These are phyloP conservation scores for Stevia rebaudiana DNA, from an alignment of 140 eudicot genomes.

Conservation along the genomic window DNA sequence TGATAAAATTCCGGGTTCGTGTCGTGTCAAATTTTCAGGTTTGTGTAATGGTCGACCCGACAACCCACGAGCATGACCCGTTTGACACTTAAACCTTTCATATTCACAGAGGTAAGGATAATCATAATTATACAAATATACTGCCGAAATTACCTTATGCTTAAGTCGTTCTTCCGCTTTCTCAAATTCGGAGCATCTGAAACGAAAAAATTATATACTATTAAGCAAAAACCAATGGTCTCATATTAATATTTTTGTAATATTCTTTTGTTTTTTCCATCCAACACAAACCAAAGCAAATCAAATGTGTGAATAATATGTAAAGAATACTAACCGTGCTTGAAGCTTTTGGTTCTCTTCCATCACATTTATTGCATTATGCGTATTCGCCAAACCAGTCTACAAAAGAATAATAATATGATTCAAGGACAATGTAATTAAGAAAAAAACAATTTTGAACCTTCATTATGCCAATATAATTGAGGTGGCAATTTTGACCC, in stretches of 20 bases:
- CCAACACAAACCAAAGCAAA: neutral
- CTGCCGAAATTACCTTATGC: conserved; percentile 44
- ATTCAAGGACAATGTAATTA: neutral
- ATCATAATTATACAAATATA: neutral
- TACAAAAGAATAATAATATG: conserved; percentile 19
- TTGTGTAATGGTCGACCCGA: too few species aligned
- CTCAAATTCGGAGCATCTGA: conserved; percentile 51
- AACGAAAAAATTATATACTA: neutral
- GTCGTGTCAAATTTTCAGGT: too few species aligned
- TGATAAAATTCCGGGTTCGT: too few species aligned
- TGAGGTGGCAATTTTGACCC: neutral
- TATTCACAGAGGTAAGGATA: neutral
- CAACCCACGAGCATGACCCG: too few species aligned
- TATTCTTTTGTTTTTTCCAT: neutral
- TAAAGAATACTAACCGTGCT: conserved; percentile 44
- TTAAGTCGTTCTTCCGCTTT: conserved; percentile 47
- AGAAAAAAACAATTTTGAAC: neutral
- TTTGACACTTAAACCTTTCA: neutral
- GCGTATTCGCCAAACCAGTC: conserved; percentile 16
- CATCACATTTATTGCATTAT: conserved; percentile 22
- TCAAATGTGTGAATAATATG: neutral
- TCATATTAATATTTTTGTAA: neutral
- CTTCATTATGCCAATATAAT: neutral
- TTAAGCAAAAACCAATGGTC: neutral
- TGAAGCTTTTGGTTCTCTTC: conserved; percentile 58